phyloP scores from a whole-genome alignment of 352 stramenopile genomes.

The Blastocystis sp. region DNA sequence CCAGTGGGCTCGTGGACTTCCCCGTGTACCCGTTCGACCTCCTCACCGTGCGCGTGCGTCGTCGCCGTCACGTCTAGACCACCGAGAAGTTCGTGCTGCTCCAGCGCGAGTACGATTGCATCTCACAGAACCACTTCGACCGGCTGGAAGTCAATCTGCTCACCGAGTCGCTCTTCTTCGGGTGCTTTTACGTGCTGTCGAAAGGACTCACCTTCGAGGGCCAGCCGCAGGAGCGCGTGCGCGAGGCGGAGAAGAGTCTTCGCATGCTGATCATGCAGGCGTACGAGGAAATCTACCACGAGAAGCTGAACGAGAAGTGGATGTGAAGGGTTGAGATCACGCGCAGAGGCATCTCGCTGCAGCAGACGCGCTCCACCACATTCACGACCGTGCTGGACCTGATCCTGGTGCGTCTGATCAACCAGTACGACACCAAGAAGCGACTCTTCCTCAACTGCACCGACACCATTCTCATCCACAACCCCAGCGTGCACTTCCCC shows the following conservation, averaged over 20 bases:
- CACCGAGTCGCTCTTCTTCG: constrained; percentile 61
- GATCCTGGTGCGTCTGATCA: constrained; percentile 10
- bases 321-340: neutral
- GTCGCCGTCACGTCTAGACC: neutral
- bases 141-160: constrained; percentile 40
- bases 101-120: constrained; percentile 44
- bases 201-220: constrained; percentile 12
- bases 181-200: constrained; percentile 56
- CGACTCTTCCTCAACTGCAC: constrained; percentile 18
- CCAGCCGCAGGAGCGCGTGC: neutral
- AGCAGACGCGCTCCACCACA: neutral
- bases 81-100: constrained; percentile 40
- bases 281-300: constrained; percentile 45
- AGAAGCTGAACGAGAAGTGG: neutral
- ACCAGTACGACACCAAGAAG: constrained; percentile 42
- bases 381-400: constrained; percentile 49
- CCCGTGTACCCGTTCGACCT: constrained; percentile 41
- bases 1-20: neutral
- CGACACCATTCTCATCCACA: neutral
- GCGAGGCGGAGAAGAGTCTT: constrained; percentile 18
- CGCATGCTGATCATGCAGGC: constrained; percentile 31
- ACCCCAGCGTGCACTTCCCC: neutral
- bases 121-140: constrained; percentile 5
- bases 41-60: neutral
- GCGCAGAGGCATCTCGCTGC: constrained; percentile 26